Percentiles rank a stretch among this genome's conserved stretches.
Conservation (phyloP, 345 rosid genomes). For the Eucalyptus polybractea region DNA sequence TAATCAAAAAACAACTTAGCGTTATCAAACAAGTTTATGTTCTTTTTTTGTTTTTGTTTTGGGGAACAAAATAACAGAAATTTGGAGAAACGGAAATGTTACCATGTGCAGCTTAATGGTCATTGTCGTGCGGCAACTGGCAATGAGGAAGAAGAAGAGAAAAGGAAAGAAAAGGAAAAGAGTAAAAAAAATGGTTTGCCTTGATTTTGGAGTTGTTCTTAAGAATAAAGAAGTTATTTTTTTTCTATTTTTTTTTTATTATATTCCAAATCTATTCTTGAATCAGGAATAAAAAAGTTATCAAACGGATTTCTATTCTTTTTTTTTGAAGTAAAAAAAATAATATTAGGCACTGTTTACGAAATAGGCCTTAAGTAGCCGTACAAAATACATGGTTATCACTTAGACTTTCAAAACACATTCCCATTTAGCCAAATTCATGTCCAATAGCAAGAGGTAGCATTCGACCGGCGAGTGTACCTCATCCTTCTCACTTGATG, state of each 20-base stretch:
- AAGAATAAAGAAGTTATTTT: too few relatives aligned
- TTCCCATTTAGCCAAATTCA: neutral
- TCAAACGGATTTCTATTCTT: too few relatives aligned
- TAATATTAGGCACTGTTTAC: too few relatives aligned
- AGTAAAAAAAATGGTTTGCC: rapidly evolving
- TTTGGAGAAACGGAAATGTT: too few relatives aligned
- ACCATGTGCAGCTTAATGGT: too few relatives aligned
- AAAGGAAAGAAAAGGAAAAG: rapidly evolving
- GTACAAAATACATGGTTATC: neutral
- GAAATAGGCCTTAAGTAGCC: neutral
- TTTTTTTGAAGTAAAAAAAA: too few relatives aligned
- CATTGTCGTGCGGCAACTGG: rapidly evolving
- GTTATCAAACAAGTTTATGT: too few relatives aligned
- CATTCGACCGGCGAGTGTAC: neutral
- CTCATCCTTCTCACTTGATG: neutral
- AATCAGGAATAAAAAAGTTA: rapidly evolving
- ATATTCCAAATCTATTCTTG: rapidly evolving
- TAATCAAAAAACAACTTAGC: too few relatives aligned
- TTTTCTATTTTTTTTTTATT: rapidly evolving
- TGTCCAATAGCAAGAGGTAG: neutral
- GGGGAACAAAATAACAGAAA: too few relatives aligned
- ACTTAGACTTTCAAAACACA: neutral
- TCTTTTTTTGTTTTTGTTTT: too few relatives aligned
- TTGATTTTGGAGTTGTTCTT: rapidly evolving
- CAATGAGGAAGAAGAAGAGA: too few relatives aligned